Base-by-base conservation (phyloP, 2,329 filamentous ascomycete species). In the Aspergillus carbonarius region DNA sequence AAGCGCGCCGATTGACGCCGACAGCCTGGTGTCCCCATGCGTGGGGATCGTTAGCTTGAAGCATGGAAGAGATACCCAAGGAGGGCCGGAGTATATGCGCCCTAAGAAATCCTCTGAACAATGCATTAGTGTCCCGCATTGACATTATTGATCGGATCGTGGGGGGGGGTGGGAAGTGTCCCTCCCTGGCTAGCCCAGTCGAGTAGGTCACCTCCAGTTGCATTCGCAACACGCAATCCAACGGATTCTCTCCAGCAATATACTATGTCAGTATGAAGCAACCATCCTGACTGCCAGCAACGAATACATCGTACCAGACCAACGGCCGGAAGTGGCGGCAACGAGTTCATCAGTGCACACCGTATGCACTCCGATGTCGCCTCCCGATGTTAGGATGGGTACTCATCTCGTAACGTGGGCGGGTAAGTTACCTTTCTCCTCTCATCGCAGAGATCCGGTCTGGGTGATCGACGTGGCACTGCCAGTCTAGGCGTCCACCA, bases 391-490 rank as follows among this genome's bases (percentile, higher is more conserved):
- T 17, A 23, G 25, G 17, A 48, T 3, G 44, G 25, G 40, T 23
- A 20, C 23, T 48, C 23, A 15, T 17, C 44, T 48, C 44, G 44
- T 48, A 48, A 48, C 18, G 12, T 44, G 25, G 44, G 44, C 44
- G 44, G 44, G 44, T 48, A 48, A 30, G 44, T 48, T 48, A 17
- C 23, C n/a, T 40, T 7, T 25, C 44, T 25, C 44, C 44, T 30
- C 25, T 30, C 44, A 32, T 30, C 27, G 25, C 25, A n/a, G n/a
- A 48, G 44, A 48, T 48, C 44, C 25, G 44, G 25, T 34, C 37
- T 54, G 51, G 51, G 30, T 57, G 55, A 52, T 57, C 55, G 55
- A 57, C 55, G 55, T 57, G 48, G 55, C 55, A 57, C 55, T 42
- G 40, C 51, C 52, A 55, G 44, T 7, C n/a, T 27, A 30, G 44